Evolutionary conservation across 306 rosid species (phyloP), one percentile per base, ranked within the genome.

Genomic region (Glycine tomentella): DNA sequence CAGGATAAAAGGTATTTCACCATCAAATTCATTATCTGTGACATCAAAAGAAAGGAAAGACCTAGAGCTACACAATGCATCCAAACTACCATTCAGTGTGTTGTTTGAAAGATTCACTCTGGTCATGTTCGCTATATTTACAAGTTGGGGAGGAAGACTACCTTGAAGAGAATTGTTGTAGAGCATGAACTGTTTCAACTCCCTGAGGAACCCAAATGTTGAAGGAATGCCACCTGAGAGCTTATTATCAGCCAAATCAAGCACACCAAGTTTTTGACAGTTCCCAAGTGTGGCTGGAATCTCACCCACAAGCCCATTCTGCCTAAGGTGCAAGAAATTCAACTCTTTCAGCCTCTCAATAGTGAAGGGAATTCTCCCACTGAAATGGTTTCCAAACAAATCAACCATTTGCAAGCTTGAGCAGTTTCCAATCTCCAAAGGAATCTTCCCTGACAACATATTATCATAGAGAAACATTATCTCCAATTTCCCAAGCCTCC

Each of bases 121-220:
- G 16, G 94, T 90, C 84, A 93, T 46, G 63, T 95, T 95, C 55
- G 85, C 78, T 40, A 92, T 44, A 69, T 85, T 74, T 75, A 63
- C 74, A 59, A 95, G 74, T 52, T 87, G 85, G 16, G 20, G 84
- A 81, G 99, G 99, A 69, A 91, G 87, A 79, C 78, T 84, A 85
- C 99, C 99, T 92, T 91, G 91, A 67, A 95, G 96, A 7, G 90
- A 86, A 40, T 95, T 95, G 90, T 95, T 93, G 87, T 91, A 95
- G 1, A 95, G 90, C 89, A 95, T 85, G 36, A 95, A 80, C 84
- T 62, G 89, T 78, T 90, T 78, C 84, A 95, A 65, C 7, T 80
- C 76, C 64, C 9, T 42, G 40, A 95, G 85, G 36, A 78, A 86
- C 5, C 94, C 98, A 15, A 95, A 79, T 2, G 93, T 88, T 9